Evolutionary conservation across 2,329 filamentous ascomycete species (phyloP).

Genomic region (Chaetomium olivaceum): DNA sequence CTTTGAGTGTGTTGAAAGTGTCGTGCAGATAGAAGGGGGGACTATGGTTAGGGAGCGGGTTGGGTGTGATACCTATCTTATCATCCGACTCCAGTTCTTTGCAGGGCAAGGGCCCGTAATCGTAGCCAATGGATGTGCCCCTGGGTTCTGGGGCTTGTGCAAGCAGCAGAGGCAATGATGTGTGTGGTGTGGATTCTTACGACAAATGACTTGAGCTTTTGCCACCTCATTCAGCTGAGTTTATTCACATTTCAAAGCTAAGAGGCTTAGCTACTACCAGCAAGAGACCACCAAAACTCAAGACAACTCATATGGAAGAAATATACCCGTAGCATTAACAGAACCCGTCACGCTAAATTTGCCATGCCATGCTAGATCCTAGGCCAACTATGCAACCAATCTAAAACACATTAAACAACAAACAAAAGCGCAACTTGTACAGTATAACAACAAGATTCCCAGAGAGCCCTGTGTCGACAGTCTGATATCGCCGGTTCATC

Average conservation of each 20-base stretch:
- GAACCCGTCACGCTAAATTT: neutral
- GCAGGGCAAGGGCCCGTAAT: neutral
- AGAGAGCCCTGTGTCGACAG: neutral
- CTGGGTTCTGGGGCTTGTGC: neutral
- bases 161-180: too few relatives aligned
- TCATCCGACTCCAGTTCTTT: neutral
- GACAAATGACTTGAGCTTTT: neutral
- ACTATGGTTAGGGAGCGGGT: neutral
- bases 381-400: slow-evolving; percentile 15
- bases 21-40: neutral
- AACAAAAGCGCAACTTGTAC: neutral
- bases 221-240: neutral
- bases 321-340: neutral
- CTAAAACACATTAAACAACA: neutral
- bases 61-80: neutral
- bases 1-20: neutral
- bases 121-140: neutral
- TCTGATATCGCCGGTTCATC: neutral
- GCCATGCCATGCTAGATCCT: slow-evolving; percentile 12
- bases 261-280: too few relatives aligned
- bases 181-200: neutral
- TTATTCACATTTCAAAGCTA: neutral
- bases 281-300: neutral
- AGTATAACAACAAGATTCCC: neutral
- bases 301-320: neutral